Conservation (phyloP, 2,329 filamentous ascomycete species). For the Alternaria atra region DNA sequence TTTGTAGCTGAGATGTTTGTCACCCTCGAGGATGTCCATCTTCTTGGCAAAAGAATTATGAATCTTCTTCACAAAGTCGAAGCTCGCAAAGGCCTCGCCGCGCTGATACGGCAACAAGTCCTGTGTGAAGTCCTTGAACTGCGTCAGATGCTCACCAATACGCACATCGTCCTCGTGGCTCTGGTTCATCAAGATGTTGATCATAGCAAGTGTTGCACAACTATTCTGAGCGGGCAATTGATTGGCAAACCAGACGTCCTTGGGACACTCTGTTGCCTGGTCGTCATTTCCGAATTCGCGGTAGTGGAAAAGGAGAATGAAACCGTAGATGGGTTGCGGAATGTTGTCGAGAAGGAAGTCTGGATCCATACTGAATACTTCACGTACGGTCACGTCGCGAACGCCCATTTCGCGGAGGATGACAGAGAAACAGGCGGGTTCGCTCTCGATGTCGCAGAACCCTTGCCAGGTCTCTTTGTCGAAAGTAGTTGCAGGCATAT, state of each 20-base stretch:
- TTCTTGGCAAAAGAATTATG: conserved; percentile 87
- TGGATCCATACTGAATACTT: conserved; percentile 76
- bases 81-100: conserved; percentile 77
- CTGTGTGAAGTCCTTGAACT: conserved; percentile 77
- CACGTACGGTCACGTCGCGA: conserved; percentile 74
- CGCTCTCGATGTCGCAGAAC: conserved; percentile 88
- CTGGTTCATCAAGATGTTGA: conserved; percentile 91
- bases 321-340: conserved; percentile 68
- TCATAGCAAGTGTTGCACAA: conserved; percentile 89
- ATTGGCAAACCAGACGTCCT: conserved; percentile 90
- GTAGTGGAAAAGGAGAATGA: conserved; percentile 89
- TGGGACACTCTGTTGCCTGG: conserved; percentile 65
- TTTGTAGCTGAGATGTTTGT: conserved; percentile 73
- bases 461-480: conserved; percentile 68
- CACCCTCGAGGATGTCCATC: conserved; percentile 70
- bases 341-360: conserved; percentile 31
- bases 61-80: conserved; percentile 77
- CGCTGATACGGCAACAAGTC: conserved; percentile 75
- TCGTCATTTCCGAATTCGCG: conserved; percentile 62
- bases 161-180: conserved; percentile 61
- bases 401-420: conserved; percentile 84
- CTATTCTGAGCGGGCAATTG: conserved; percentile 76
- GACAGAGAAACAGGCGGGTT: conserved; percentile 85
- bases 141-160: conserved; percentile 73
- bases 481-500: conserved; percentile 41